phyloP scores from a whole-genome alignment of 2,329 filamentous ascomycete species.

The Aspergillus novofumigatus region DNA sequence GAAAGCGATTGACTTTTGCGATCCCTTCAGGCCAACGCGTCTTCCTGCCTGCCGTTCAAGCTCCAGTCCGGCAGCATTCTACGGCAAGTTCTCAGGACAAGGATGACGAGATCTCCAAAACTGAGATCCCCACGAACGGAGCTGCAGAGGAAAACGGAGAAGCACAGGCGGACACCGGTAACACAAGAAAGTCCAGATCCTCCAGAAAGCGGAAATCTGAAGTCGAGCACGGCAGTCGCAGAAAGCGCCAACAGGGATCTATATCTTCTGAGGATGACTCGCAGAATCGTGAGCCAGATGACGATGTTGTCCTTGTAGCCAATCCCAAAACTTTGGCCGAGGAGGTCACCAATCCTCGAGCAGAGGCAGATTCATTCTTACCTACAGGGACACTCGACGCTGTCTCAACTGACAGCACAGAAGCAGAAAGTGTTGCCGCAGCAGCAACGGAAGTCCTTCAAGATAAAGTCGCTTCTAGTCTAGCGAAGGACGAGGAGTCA shows the following conservation, averaged over 20 bases:
- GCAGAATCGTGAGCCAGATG: background rate
- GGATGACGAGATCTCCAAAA: background rate
- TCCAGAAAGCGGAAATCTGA: conserved; percentile 15
- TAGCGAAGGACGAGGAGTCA: background rate
- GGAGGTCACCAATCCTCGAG: background rate
- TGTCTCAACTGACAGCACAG: background rate
- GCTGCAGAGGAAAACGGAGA: background rate
- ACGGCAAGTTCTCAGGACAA: background rate
- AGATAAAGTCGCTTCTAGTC: background rate
- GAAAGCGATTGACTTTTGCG: conserved; percentile 31
- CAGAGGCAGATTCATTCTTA: background rate
- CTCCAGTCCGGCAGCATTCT: background rate
- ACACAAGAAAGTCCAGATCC: background rate
- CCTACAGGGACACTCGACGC: background rate
- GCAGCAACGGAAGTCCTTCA: background rate
- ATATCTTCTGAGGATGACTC: conserved; percentile 2
- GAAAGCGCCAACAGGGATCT: background rate
- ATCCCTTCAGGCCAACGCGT: conserved; percentile 37
- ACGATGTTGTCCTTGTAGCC: background rate
- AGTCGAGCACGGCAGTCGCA: background rate
- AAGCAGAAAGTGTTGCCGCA: conserved; percentile 1
- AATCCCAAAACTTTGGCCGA: background rate
- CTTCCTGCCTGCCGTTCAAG: conserved; percentile 22
- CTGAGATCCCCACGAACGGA: background rate
- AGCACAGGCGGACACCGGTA: background rate